Evolutionary conservation across 768 basidiomycete species (phyloP).

Genomic region (Podaxis mareebaensis): DNA sequence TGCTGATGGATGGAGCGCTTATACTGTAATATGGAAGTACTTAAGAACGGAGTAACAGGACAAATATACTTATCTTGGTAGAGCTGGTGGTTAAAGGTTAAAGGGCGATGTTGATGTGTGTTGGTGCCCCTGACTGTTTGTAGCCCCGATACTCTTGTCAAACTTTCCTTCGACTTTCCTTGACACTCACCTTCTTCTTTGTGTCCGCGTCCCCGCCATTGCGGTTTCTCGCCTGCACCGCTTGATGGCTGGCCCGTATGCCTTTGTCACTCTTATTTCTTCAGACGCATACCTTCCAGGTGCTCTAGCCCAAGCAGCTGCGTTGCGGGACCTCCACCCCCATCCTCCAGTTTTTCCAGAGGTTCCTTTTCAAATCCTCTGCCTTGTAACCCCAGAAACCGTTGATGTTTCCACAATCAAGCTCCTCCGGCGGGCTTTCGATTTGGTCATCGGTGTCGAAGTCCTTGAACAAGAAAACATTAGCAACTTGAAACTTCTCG

Average conservation of each 20-base stretch:
- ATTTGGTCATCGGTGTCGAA: slow-evolving; percentile 91
- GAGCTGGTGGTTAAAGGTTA: slow-evolving; percentile 18
- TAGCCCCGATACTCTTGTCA: slow-evolving; percentile 21
- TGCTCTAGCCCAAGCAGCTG: slow-evolving; percentile 82
- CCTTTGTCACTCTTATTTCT: slow-evolving; percentile 91
- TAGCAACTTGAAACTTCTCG: slow-evolving; percentile 75
- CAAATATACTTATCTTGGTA: neutral
- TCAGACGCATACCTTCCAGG: slow-evolving; percentile 93
- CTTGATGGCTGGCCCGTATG: slow-evolving; percentile 66
- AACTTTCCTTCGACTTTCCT: slow-evolving; percentile 13
- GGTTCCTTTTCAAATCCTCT: slow-evolving; percentile 78
- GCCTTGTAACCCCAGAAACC: slow-evolving; percentile 92
- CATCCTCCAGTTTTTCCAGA: slow-evolving; percentile 55
- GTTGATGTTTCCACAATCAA: slow-evolving; percentile 83
- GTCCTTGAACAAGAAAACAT: slow-evolving; percentile 71
- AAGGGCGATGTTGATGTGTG: slow-evolving; percentile 30
- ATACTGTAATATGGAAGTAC: neutral
- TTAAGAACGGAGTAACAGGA: neutral
- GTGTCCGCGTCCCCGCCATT: slow-evolving; percentile 22
- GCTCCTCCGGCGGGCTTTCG: slow-evolving; percentile 75
- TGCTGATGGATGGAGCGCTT: neutral
- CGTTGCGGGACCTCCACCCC: slow-evolving; percentile 79
- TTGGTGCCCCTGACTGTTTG: slow-evolving; percentile 22
- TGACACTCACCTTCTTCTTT: slow-evolving; percentile 11
- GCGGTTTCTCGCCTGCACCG: slow-evolving; percentile 26